Percentiles rank a stretch among this genome's conserved stretches.
Conservation (phyloP, 2,329 filamentous ascomycete genomes). For the Hymenoscyphus occultus region DNA sequence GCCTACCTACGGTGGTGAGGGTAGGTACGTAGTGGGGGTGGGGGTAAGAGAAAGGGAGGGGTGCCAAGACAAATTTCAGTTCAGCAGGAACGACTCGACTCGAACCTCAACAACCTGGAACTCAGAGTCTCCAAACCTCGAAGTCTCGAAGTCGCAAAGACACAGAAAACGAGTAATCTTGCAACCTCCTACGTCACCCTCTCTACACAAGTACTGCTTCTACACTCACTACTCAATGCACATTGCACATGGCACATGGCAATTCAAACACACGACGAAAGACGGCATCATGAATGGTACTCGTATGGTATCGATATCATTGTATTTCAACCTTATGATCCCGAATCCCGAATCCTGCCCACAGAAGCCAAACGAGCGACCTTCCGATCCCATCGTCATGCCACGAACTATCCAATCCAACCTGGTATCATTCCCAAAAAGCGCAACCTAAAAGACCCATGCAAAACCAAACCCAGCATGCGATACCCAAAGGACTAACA, state of each 20-base stretch:
- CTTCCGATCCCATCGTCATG: conserved; percentile 5
- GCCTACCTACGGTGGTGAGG: too few relatives aligned
- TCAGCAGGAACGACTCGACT: background rate
- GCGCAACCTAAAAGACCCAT: conserved; percentile 7
- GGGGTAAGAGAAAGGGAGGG: background rate
- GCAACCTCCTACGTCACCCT: too few relatives aligned
- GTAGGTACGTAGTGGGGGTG: background rate
- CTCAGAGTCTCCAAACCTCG: background rate
- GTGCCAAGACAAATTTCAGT: background rate
- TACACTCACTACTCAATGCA: background rate
- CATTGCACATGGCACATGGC: background rate
- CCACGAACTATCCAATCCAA: background rate
- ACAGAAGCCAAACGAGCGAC: conserved; percentile 4
- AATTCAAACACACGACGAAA: background rate
- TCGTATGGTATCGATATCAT: background rate
- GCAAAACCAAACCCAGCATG: conserved; percentile 9
- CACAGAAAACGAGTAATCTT: too few relatives aligned
- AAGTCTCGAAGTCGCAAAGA: background rate
- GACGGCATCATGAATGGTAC: background rate
- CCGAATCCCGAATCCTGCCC: background rate
- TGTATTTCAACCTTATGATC: background rate
- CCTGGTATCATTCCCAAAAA: conserved; percentile 10
- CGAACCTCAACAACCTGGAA: background rate
- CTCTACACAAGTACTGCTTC: too few relatives aligned
- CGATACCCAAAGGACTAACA: conserved; percentile 11